Evolutionary conservation across 805 yeast species (phyloP).

Genomic region (Wickerhamiella occidentalis): DNA sequence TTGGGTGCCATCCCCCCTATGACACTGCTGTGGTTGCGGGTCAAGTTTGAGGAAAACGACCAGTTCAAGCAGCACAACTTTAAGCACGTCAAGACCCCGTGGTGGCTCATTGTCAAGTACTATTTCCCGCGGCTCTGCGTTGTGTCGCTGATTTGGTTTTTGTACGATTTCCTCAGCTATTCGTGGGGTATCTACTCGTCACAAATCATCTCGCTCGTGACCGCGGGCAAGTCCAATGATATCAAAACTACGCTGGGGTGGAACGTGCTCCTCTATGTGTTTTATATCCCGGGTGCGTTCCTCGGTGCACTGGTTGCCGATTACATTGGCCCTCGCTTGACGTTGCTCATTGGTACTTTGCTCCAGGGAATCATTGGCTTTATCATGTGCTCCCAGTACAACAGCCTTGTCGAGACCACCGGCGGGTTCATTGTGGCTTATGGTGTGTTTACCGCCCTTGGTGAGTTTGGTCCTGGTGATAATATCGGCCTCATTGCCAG

Average conservation of each 20-base stretch:
- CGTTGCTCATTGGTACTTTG: constrained; percentile 55
- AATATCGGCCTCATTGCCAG: constrained; percentile 80
- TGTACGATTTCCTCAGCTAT: constrained; percentile 78
- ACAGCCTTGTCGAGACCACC: constrained; percentile 42
- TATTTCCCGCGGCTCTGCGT: constrained; percentile 71
- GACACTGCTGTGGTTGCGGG: constrained; percentile 62
- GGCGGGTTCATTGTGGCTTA: constrained; percentile 76
- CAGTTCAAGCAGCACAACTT: constrained; percentile 60
- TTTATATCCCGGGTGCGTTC: constrained; percentile 83
- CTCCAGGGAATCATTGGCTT: constrained; percentile 71
- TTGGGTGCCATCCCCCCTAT: constrained; percentile 83
- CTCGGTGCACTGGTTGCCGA: constrained; percentile 80
- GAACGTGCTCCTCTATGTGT: constrained; percentile 78
- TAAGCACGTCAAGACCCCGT: constrained; percentile 49
- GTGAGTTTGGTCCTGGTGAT: constrained; percentile 93
- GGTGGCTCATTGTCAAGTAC: constrained; percentile 54
- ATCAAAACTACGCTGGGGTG: constrained; percentile 75
- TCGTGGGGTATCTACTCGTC: constrained; percentile 80
- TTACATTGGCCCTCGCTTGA: constrained; percentile 79
- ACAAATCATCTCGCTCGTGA: constrained; percentile 50
- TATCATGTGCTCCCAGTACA: constrained; percentile 65
- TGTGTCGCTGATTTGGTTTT: constrained; percentile 75
- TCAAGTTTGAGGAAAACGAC: constrained; percentile 62
- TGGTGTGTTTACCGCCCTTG: constrained; percentile 76
- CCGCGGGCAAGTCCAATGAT: constrained; percentile 31